These are phyloP conservation scores for Globisporangium orthogonon DNA, from an alignment of 352 stramenopile species.

Conservation along the genomic window DNA sequence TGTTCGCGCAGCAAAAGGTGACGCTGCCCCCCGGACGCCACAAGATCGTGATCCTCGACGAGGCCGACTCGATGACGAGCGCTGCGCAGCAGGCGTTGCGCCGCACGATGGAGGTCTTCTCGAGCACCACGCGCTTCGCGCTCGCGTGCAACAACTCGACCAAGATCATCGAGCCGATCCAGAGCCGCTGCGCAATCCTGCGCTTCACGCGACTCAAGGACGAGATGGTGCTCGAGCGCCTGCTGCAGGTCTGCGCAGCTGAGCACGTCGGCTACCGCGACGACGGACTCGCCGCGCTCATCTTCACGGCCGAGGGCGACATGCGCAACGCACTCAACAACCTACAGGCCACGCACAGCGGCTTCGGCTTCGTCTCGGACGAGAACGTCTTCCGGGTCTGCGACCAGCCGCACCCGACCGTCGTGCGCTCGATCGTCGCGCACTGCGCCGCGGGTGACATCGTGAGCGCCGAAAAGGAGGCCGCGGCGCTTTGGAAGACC, in stretches of 20 bases:
- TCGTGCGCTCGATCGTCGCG: constrained; percentile 58
- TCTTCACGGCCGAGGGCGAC: constrained; percentile 99
- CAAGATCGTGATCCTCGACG: constrained; percentile 99
- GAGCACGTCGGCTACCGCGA: constrained; percentile 88
- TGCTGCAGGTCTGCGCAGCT: constrained; percentile 91
- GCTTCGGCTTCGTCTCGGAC: constrained; percentile 95
- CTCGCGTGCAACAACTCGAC: constrained; percentile 98
- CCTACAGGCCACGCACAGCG: constrained; percentile 94
- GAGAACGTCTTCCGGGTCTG: constrained; percentile 95
- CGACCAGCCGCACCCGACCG: constrained; percentile 93
- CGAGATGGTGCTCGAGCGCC: constrained; percentile 92
- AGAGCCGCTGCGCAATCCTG: constrained; percentile 97
- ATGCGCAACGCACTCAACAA: constrained; percentile 99
- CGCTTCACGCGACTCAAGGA: constrained; percentile 95
- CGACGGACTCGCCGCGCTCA: constrained; percentile 95
- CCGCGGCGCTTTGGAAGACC: constrained; percentile 64
- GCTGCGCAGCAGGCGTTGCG: constrained; percentile 96
- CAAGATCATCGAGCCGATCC: constrained; percentile 99
- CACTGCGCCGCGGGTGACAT: constrained; percentile 83
- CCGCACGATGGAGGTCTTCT: constrained; percentile 99
- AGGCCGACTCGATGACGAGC: constrained; percentile 98
- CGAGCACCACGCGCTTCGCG: constrained; percentile 96
- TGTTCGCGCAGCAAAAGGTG: constrained; percentile 99
- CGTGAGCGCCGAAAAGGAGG: constrained; percentile 68
- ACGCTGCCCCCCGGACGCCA: constrained; percentile 87